Evolutionary conservation across 2,329 filamentous ascomycete species (phyloP).

Genomic region (Hymenoscyphus occultus): DNA sequence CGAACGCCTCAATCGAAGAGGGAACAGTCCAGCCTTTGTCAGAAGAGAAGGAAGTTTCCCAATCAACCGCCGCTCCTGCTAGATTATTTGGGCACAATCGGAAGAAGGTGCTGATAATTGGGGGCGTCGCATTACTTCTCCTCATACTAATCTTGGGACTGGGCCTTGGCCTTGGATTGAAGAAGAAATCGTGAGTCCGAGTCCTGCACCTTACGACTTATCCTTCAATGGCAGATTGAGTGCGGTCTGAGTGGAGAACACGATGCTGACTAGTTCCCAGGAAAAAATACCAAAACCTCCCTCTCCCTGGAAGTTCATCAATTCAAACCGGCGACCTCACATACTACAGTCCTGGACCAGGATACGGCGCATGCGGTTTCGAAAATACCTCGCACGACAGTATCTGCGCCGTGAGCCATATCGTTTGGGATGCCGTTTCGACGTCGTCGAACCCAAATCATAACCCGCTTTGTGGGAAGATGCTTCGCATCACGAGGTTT

Average conservation of each 20-base stretch:
- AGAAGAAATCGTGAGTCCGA: constrained; percentile 11
- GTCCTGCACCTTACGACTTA: neutral
- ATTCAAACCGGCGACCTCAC: constrained; percentile 63
- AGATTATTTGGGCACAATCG: constrained; percentile 8
- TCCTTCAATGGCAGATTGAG: neutral
- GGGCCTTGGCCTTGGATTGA: constrained; percentile 15
- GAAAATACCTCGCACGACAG: constrained; percentile 51
- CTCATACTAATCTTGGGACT: constrained; percentile 20
- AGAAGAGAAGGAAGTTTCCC: neutral
- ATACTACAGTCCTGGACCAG: constrained; percentile 63
- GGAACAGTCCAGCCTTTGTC: neutral
- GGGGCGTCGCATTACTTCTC: constrained; percentile 12
- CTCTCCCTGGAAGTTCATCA: constrained; percentile 49
- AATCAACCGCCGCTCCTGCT: neutral
- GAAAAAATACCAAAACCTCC: constrained; percentile 41
- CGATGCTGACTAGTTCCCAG: neutral
- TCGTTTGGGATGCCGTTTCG: constrained; percentile 60
- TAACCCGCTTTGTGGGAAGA: constrained; percentile 65
- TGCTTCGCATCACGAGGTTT: constrained; percentile 58
- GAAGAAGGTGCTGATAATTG: constrained; percentile 9
- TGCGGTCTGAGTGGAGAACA: neutral
- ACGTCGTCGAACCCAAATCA: constrained; percentile 55
- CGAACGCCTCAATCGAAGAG: neutral
- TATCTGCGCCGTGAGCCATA: constrained; percentile 64
- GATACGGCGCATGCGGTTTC: constrained; percentile 67